Conservation (phyloP, 23 red algal genomes). For the Gracilaria gracilis region DNA sequence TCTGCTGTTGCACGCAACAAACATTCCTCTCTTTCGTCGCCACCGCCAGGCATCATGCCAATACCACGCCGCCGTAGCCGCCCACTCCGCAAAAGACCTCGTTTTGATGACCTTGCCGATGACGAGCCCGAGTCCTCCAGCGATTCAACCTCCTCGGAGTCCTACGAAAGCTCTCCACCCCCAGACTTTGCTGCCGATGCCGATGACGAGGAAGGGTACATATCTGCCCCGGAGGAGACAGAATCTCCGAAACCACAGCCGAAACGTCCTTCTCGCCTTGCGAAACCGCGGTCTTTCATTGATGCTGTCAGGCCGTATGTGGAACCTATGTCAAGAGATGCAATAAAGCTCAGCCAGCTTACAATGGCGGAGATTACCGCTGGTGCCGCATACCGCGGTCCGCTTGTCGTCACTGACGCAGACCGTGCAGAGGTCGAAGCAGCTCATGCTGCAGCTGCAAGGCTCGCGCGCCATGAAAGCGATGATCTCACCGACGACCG, state of each 20-base stretch:
- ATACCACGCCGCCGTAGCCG: neutral
- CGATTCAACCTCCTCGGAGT: neutral
- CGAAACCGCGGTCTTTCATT: constrained; percentile 18
- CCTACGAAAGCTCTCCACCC: constrained; percentile 9
- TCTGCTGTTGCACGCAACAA: no score
- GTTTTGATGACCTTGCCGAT: constrained; percentile 32
- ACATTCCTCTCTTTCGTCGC: no score
- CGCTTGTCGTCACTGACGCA: neutral
- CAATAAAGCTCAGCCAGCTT: constrained; percentile 5
- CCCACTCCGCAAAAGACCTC: constrained; percentile 17
- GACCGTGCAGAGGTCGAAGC: neutral
- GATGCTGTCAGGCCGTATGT: constrained; percentile 16
- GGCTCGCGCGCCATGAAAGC: neutral
- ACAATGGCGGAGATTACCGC: constrained; percentile 19
- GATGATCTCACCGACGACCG: neutral
- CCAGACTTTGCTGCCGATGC: constrained; percentile 26
- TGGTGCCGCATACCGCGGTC: constrained; percentile 8
- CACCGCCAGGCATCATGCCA: neutral
- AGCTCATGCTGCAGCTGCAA: neutral
- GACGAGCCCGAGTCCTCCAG: constrained; percentile 18
- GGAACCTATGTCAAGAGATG: constrained; percentile 13
- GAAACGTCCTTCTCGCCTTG: constrained; percentile 12
- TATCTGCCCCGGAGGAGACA: neutral
- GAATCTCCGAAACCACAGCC: neutral
- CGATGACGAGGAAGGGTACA: constrained; percentile 18